These are phyloP conservation scores for Periconia sp. DNA, from an alignment of 2,329 filamentous ascomycete species.

Conservation along the genomic window DNA sequence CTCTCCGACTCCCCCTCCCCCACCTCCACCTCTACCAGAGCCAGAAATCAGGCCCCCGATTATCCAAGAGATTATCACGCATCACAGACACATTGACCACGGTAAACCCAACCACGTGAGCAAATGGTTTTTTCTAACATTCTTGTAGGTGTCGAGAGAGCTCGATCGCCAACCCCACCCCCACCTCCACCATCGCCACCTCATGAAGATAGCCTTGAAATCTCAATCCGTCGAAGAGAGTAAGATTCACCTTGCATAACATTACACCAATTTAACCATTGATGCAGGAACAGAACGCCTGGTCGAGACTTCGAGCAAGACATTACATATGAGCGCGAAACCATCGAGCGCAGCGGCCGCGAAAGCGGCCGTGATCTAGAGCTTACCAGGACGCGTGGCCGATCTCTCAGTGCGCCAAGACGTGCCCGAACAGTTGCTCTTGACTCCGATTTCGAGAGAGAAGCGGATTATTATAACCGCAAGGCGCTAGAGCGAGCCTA, in stretches of 20 bases:
- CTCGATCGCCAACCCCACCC: slow-evolving; percentile 56
- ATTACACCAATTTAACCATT: slow-evolving; percentile 14
- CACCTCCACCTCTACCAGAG: slow-evolving; percentile 59
- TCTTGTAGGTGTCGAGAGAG: slow-evolving; percentile 52
- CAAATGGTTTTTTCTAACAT: slow-evolving; percentile 7
- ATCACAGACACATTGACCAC: slow-evolving; percentile 86
- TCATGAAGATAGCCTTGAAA: slow-evolving; percentile 61
- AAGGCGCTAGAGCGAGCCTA: slow-evolving; percentile 72
- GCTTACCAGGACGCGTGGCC: slow-evolving; percentile 40
- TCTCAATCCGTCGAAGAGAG: slow-evolving; percentile 61
- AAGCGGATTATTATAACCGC: slow-evolving; percentile 68
- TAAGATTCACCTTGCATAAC: slow-evolving; percentile 34
- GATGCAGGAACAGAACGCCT: slow-evolving; percentile 48
- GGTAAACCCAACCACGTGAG: slow-evolving; percentile 60
- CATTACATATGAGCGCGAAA: slow-evolving; percentile 66
- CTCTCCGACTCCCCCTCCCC: slow-evolving; percentile 59
- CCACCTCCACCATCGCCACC: slow-evolving; percentile 56
- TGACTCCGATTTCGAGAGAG: slow-evolving; percentile 58
- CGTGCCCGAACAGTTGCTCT: slow-evolving; percentile 43
- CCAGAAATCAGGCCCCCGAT: slow-evolving; percentile 79
- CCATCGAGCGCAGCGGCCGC: slow-evolving; percentile 24
- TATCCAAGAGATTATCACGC: slow-evolving; percentile 86
- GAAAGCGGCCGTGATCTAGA: slow-evolving; percentile 32
- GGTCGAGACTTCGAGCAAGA: slow-evolving; percentile 67
- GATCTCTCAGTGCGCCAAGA: slow-evolving; percentile 52